phyloP scores from a whole-genome alignment of 228 moss, liverwort and hornwort species.

The Sphagnum magellanicum region DNA sequence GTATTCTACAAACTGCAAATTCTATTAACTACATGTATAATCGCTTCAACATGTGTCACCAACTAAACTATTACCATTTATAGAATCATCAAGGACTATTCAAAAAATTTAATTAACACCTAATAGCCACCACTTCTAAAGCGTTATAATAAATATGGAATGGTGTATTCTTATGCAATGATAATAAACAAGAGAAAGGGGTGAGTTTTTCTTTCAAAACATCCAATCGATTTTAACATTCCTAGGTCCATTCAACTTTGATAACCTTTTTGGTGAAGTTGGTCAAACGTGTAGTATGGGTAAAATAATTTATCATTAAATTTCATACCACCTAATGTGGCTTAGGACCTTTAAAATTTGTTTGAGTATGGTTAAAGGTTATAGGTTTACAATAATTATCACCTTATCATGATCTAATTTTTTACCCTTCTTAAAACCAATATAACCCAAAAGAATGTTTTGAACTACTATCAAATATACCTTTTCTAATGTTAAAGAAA shows the following conservation, averaged over 20 bases:
- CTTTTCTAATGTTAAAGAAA: slow-evolving; percentile 1
- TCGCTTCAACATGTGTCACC: no score
- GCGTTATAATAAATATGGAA: slow-evolving; percentile 6
- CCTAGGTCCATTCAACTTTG: neutral
- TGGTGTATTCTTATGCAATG: neutral
- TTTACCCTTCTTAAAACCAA: neutral
- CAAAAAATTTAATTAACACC: no score
- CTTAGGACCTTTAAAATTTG: no score
- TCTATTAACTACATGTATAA: no score
- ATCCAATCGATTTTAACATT: neutral
- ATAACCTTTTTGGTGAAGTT: neutral
- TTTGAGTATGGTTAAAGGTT: no score
- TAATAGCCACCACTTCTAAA: neutral
- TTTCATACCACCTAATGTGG: neutral
- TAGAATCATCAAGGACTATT: no score
- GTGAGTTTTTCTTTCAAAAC: neutral
- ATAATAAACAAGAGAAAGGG: neutral
- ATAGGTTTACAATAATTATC: no score
- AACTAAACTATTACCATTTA: no score
- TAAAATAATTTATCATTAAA: neutral
- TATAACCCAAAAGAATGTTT: slow-evolving; percentile 5
- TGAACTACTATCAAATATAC: neutral
- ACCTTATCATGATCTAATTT: no score
- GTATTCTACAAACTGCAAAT: no score
- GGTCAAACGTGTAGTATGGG: neutral